Conservation (phyloP, 2,329 filamentous ascomycete species). For the Rhynchosporium graminicola region DNA sequence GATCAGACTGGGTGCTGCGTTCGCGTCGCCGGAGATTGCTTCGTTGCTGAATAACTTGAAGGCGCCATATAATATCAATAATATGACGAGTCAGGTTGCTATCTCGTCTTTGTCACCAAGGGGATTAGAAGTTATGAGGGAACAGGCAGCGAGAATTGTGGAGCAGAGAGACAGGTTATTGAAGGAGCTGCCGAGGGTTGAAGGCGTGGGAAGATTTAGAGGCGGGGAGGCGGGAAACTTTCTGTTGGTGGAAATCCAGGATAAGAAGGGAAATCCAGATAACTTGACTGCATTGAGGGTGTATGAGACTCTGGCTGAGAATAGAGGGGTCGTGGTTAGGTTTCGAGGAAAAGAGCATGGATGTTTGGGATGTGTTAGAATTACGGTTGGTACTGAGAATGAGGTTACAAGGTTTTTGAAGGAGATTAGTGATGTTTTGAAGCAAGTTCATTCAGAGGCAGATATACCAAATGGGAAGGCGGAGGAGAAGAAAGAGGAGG, state of each 20-base stretch:
- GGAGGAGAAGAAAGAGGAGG: slow-evolving; percentile 32
- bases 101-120: slow-evolving; percentile 65
- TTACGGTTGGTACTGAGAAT: slow-evolving; percentile 86
- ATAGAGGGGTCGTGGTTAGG: slow-evolving; percentile 84
- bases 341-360: slow-evolving; percentile 93
- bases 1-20: slow-evolving; percentile 85
- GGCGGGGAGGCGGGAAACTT: slow-evolving; percentile 88
- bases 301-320: slow-evolving; percentile 83
- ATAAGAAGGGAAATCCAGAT: slow-evolving; percentile 70
- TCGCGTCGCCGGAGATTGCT: slow-evolving; percentile 74
- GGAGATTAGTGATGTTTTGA: slow-evolving; percentile 54
- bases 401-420: slow-evolving; percentile 80
- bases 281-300: slow-evolving; percentile 77
- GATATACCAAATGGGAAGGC: slow-evolving; percentile 7
- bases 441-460: slow-evolving; percentile 29
- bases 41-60: slow-evolving; percentile 86
- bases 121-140: slow-evolving; percentile 73
- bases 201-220: slow-evolving; percentile 76
- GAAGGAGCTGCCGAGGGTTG: slow-evolving; percentile 68
- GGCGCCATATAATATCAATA: slow-evolving; percentile 94
- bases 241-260: slow-evolving; percentile 83
- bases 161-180: slow-evolving; percentile 77
- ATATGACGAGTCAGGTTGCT: slow-evolving; percentile 81
- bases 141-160: slow-evolving; percentile 69
- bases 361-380: slow-evolving; percentile 83